A percentile compares a stretch with the other conserved stretches of the same genome.
phyloP scores from a whole-genome alignment of 768 basidiomycete species.

The Gelatoporia subvermispora region DNA sequence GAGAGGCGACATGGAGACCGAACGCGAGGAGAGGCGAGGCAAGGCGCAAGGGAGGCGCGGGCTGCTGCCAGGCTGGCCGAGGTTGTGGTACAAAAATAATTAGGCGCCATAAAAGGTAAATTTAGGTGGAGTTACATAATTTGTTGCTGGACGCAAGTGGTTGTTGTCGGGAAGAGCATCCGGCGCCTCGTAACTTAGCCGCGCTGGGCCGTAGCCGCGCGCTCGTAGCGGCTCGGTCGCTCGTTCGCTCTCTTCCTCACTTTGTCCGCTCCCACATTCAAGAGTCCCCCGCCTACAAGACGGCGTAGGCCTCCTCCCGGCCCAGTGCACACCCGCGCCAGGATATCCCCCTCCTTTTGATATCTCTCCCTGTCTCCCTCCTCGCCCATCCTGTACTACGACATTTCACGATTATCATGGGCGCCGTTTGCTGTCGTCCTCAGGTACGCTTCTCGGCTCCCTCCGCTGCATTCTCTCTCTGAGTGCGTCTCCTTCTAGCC shows the following conservation, averaged over 20 bases:
- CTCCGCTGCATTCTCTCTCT: neutral
- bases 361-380: slow-evolving; percentile 2
- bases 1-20: slow-evolving; percentile 24
- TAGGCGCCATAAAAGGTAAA: slow-evolving; percentile 3
- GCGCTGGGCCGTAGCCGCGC: too few species aligned
- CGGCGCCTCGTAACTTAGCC: too few species aligned
- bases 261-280: slow-evolving; percentile 1
- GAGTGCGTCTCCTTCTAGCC: slow-evolving; percentile 46
- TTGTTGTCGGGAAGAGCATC: too few species aligned
- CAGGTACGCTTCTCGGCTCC: slow-evolving; percentile 40
- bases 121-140: too few species aligned
- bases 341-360: slow-evolving; percentile 3
- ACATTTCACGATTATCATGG: slow-evolving; percentile 45
- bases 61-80: neutral
- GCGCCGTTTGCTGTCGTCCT: slow-evolving; percentile 80
- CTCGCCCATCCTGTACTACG: slow-evolving; percentile 8
- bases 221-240: too few species aligned
- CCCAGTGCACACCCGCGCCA: slow-evolving; percentile 2
- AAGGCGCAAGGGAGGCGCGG: slow-evolving; percentile 8
- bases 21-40: slow-evolving; percentile 3
- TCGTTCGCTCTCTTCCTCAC: slow-evolving; percentile 4
- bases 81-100: too few species aligned
- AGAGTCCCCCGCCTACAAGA: slow-evolving; percentile 5
- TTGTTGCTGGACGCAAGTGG: too few species aligned
- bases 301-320: neutral